Percentiles rank a stretch among this genome's conserved stretches.
phyloP scores from a whole-genome alignment of 768 basidiomycete species.

The Artomyces pyxidatus region DNA sequence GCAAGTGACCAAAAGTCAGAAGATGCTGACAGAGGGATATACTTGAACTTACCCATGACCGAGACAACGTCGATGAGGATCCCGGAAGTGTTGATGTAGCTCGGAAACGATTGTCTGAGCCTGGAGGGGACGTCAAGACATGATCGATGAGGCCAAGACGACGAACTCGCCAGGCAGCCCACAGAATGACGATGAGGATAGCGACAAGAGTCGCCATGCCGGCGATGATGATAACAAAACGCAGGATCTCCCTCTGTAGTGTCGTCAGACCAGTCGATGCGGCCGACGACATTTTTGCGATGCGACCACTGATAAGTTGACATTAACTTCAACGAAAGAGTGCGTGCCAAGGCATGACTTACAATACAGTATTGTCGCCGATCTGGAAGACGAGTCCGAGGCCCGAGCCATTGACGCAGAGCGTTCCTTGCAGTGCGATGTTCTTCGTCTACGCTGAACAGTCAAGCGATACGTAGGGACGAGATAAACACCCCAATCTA shows the following conservation, averaged over 20 bases:
- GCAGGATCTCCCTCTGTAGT: conserved; percentile 44
- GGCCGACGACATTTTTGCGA: conserved; percentile 29
- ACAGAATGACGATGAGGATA: conserved; percentile 40
- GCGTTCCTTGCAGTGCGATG: conserved; percentile 50
- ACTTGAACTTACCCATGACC: conserved; percentile 37
- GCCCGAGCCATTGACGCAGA: conserved; percentile 43
- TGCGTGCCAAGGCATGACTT: conserved; percentile 22
- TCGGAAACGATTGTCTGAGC: conserved; percentile 32
- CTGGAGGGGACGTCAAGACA: conserved; percentile 20
- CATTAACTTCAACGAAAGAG: neutral
- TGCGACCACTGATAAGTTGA: conserved; percentile 25
- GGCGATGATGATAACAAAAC: conserved; percentile 47
- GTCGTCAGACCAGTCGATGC: conserved; percentile 32
- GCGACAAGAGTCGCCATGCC: conserved; percentile 35
- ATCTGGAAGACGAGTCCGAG: conserved; percentile 39
- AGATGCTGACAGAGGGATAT: neutral
- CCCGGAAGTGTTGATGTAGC: conserved; percentile 39
- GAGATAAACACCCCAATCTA: neutral
- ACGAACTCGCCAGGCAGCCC: conserved; percentile 29
- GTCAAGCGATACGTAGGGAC: conserved; percentile 15
- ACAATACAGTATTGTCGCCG: conserved; percentile 44
- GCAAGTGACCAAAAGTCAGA: conserved; percentile 1
- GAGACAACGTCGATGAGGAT: conserved; percentile 53
- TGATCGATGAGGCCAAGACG: conserved; percentile 11
- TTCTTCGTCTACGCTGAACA: conserved; percentile 39